phyloP scores from a whole-genome alignment of 225 moss, liverwort and hornwort species.

The Sphagnum tenellum region DNA sequence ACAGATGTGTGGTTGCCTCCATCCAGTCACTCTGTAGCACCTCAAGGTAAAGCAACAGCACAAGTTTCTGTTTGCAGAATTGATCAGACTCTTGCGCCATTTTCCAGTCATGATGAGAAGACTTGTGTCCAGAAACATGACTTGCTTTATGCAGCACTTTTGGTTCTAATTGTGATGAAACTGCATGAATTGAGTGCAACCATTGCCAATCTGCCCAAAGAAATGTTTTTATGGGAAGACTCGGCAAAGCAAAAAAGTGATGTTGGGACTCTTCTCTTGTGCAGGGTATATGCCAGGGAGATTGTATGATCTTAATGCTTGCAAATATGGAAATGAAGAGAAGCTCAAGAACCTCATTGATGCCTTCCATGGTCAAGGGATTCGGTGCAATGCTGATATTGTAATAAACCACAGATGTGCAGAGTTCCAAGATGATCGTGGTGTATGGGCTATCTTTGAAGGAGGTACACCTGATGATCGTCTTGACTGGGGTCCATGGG shows the following conservation, averaged over 20 bases:
- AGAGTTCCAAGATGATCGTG: constrained; percentile 51
- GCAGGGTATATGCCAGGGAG: constrained; percentile 88
- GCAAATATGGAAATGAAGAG: constrained; percentile 68
- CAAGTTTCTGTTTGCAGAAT: too few species aligned
- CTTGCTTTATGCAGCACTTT: too few species aligned
- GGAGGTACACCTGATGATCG: constrained; percentile 79
- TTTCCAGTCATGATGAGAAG: too few species aligned
- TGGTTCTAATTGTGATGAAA: too few species aligned
- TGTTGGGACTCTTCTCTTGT: background rate
- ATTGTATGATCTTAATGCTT: constrained; percentile 66
- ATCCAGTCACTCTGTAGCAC: constrained; percentile 66
- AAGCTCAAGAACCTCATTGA: constrained; percentile 61
- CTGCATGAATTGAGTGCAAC: too few species aligned
- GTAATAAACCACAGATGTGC: constrained; percentile 73
- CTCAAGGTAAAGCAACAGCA: constrained; percentile 32
- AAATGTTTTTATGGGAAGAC: too few species aligned
- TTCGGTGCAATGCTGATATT: constrained; percentile 68
- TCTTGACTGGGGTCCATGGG: constrained; percentile 91
- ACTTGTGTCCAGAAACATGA: too few species aligned
- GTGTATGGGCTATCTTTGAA: constrained; percentile 80
- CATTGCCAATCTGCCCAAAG: too few species aligned
- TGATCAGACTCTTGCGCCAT: too few species aligned
- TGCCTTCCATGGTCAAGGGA: constrained; percentile 30
- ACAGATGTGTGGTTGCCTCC: constrained; percentile 85
- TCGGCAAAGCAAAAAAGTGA: too few species aligned